Base-by-base conservation (phyloP, 768 basidiomycete genomes). In the Amyloporia xantha region DNA sequence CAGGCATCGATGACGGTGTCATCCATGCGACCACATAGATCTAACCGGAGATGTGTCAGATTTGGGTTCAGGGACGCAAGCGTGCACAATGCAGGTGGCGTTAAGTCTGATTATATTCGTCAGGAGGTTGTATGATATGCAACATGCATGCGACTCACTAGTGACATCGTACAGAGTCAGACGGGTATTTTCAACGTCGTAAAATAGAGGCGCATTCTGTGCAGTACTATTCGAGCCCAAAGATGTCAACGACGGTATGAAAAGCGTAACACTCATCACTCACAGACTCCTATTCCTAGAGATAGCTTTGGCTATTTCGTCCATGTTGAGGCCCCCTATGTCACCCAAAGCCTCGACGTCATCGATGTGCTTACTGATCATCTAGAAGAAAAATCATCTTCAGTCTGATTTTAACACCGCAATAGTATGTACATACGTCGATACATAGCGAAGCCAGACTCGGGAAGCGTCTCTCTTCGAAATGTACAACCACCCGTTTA, bases 331-430 rank as follows among this genome's bases (percentile, higher is more conserved):
- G 1, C 78, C 57, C 0, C 93, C 92, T 44, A 97, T 87, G 59
- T 95, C 86, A 0, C 95, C 95, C 13, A 94, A 68, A 0, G 85
- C 83, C 54, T 91, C 90, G 5, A 98, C 84, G 56, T 95, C 89
- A 49, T 92, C 78, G 49, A 97, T 95, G 62, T 91, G 81, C 49
- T 79, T 78, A 15, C 86, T 84, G 49, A 97, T 82, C 20, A 96
- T 69, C 88, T 93, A 51, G 45, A 37, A 23, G 2, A 11, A 33
- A 33, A 7, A 15, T n/a, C n/a, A n/a, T n/a, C 1, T 30, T 52
- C 1, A 44, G 33, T 2, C 45, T 4, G n/a, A n/a, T n/a, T n/a
- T n/a, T n/a, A n/a, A n/a, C n/a, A n/a, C n/a, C n/a, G n/a, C n/a
- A n/a, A n/a, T n/a, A n/a, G n/a, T n/a, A n/a, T n/a, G 37, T 15